phyloP scores from a whole-genome alignment of 176 grass and related monocot genomes.

The Typha latifolia region DNA sequence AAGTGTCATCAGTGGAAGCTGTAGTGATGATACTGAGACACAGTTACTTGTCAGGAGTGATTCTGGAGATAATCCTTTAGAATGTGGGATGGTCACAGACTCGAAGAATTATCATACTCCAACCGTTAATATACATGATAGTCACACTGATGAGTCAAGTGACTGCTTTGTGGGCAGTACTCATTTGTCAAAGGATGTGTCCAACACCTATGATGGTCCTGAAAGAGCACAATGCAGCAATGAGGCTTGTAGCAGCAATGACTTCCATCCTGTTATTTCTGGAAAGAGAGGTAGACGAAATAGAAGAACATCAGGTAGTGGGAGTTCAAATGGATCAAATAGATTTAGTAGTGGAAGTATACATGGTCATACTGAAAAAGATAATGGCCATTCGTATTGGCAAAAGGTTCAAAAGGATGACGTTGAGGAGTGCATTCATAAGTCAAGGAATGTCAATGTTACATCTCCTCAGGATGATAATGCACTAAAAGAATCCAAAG shows the following conservation, averaged over 20 bases:
- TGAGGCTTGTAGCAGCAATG: constrained; percentile 26
- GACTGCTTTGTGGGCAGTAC: neutral
- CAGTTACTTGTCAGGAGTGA: constrained; percentile 25
- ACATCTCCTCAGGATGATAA: constrained; percentile 20
- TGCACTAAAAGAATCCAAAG: constrained; percentile 26
- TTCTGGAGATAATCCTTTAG: constrained; percentile 15
- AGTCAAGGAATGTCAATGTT: constrained; percentile 22
- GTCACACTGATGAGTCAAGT: constrained; percentile 24
- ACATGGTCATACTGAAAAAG: constrained; percentile 24
- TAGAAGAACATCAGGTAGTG: constrained; percentile 40
- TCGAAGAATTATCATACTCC: neutral
- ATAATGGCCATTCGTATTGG: constrained; percentile 15
- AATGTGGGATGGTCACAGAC: neutral
- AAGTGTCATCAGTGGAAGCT: constrained; percentile 18
- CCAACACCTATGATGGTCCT: constrained; percentile 14
- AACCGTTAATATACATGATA: constrained; percentile 10
- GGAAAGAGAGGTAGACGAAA: constrained; percentile 52
- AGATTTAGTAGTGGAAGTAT: constrained; percentile 7
- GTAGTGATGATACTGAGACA: constrained; percentile 17
- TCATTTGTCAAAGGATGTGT: constrained; percentile 5
- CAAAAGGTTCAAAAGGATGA: constrained; percentile 29
- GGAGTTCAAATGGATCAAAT: constrained; percentile 15
- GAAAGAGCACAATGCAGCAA: constrained; percentile 15
- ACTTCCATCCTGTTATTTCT: constrained; percentile 52
- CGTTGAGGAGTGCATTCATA: constrained; percentile 11